Percentiles rank a stretch among this genome's conserved stretches.
Evolutionary conservation across 495 filamentous ascomycete species (phyloP).

Genomic region (Hypoxylon trugodes): DNA sequence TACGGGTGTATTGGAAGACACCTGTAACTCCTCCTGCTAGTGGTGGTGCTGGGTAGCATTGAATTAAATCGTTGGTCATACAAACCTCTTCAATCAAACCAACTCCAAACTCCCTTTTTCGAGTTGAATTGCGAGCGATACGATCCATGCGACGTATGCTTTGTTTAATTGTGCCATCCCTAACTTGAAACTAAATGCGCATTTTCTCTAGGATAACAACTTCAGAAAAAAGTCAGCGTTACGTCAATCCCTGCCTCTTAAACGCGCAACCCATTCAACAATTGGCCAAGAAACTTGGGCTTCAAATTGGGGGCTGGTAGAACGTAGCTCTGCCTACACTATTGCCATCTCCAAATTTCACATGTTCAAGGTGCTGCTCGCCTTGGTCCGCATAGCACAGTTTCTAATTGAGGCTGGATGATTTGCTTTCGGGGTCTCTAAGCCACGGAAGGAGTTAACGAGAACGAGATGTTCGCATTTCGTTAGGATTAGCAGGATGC

Average conservation of each 20-base stretch:
- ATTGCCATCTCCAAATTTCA: slow-evolving; percentile 49
- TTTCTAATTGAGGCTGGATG: slow-evolving; percentile 27
- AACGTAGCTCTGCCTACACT: slow-evolving; percentile 51
- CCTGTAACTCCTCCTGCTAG: slow-evolving; percentile 22
- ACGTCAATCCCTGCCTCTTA: slow-evolving; percentile 43
- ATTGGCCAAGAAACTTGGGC: slow-evolving; percentile 50
- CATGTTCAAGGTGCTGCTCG: slow-evolving; percentile 40
- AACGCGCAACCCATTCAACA: slow-evolving; percentile 44
- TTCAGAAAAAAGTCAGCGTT: slow-evolving; percentile 47
- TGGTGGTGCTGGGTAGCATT: slow-evolving; percentile 2
- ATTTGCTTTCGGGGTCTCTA: slow-evolving; percentile 47
- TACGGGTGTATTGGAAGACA: slow-evolving; percentile 50
- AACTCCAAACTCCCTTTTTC: slow-evolving; percentile 47
- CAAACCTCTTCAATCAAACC: slow-evolving; percentile 53
- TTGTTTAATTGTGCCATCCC: slow-evolving; percentile 28
- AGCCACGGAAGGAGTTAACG: slow-evolving; percentile 53
- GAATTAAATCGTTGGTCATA: slow-evolving; percentile 46
- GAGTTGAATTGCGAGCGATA: slow-evolving; percentile 46
- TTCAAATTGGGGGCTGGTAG: slow-evolving; percentile 47
- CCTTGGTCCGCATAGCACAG: background rate
- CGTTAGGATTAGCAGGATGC: slow-evolving; percentile 25
- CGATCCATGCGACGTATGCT: slow-evolving; percentile 46
- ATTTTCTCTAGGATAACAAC: slow-evolving; percentile 41
- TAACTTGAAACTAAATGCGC: slow-evolving; percentile 35
- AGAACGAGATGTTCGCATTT: slow-evolving; percentile 54